Conservation (phyloP, 2,329 filamentous ascomycete species). For the Cladosporium halotolerans region DNA sequence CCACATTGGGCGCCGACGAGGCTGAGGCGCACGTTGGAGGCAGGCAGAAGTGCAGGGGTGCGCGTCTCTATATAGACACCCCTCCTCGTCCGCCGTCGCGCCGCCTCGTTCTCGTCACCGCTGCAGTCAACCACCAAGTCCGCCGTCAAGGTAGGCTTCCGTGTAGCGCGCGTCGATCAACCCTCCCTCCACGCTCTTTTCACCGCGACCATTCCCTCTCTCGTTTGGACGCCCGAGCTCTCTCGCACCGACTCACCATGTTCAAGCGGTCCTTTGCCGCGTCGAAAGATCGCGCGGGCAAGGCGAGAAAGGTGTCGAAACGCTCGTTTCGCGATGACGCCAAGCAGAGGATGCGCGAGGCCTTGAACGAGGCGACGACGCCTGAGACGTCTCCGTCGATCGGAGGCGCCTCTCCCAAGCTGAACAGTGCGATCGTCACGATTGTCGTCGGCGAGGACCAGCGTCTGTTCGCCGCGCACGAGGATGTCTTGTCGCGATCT, state of each 20-base stretch:
- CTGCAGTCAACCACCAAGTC: slow-evolving; percentile 26
- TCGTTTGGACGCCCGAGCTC: neutral
- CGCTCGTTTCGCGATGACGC: slow-evolving; percentile 70
- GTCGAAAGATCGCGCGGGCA: slow-evolving; percentile 79
- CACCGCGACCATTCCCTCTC: slow-evolving; percentile 23
- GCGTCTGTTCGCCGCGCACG: slow-evolving; percentile 89
- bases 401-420: slow-evolving; percentile 39
- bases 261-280: slow-evolving; percentile 87
- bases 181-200: slow-evolving; percentile 35
- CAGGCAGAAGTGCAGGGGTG: slow-evolving; percentile 9
- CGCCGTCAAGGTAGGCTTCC: slow-evolving; percentile 43
- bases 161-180: slow-evolving; percentile 48
- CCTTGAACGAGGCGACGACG: slow-evolving; percentile 55
- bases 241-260: slow-evolving; percentile 49
- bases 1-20: slow-evolving; percentile 4
- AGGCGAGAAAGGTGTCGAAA: slow-evolving; percentile 71
- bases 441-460: slow-evolving; percentile 77
- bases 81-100: slow-evolving; percentile 6
- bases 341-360: slow-evolving; percentile 84
- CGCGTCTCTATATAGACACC: slow-evolving; percentile 4
- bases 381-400: slow-evolving; percentile 31
- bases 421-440: slow-evolving; percentile 73
- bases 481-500: slow-evolving; percentile 81
- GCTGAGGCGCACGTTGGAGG: slow-evolving; percentile 1
- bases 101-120: slow-evolving; percentile 21